A percentile compares a stretch with the other conserved stretches of the same genome.
Evolutionary conservation across 345 rosid species (phyloP).

Genomic region (Arabis alpina): DNA sequence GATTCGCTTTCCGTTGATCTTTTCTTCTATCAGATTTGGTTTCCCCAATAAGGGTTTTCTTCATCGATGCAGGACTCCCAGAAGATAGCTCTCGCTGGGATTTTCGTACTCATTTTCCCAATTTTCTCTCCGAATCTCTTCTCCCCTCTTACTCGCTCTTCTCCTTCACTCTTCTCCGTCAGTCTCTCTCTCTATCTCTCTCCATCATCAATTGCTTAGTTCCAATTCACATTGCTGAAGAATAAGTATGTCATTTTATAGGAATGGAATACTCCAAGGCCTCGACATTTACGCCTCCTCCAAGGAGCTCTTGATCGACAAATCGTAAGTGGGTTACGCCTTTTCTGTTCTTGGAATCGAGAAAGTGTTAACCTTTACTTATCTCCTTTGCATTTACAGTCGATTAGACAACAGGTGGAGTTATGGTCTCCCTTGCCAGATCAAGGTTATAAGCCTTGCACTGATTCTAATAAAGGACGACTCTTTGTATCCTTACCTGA

Average conservation of each 20-base stretch:
- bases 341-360: not conserved
- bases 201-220: not conserved
- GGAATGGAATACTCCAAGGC: conserved; percentile 98
- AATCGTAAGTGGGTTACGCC: conserved; percentile 53
- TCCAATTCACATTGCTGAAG: not conserved
- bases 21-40: too few species aligned
- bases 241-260: conserved; percentile 42
- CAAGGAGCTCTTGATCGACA: conserved; percentile 64
- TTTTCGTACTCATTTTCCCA: conserved; percentile 61
- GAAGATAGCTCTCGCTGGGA: conserved; percentile 53
- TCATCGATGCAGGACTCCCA: conserved; percentile 46
- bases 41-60: too few species aligned
- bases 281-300: conserved; percentile 66
- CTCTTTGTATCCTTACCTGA: conserved; percentile 57
- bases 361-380: not conserved
- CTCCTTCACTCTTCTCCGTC: conserved; percentile 82
- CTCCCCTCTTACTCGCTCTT: conserved; percentile 69
- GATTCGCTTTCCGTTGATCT: too few species aligned
- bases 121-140: conserved; percentile 61
- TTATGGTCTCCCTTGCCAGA: conserved; percentile 85
- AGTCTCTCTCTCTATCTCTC: conserved; percentile 29
- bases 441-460: conserved; percentile 89
- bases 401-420: conserved; percentile 61
- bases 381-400: conserved; percentile 44
- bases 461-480: conserved; percentile 31